Percentiles rank a stretch among this genome's conserved stretches.
These are phyloP conservation scores for Moesziomyces antarcticus DNA, from an alignment of 1,284 basidiomycete genomes.

Conservation along the genomic window DNA sequence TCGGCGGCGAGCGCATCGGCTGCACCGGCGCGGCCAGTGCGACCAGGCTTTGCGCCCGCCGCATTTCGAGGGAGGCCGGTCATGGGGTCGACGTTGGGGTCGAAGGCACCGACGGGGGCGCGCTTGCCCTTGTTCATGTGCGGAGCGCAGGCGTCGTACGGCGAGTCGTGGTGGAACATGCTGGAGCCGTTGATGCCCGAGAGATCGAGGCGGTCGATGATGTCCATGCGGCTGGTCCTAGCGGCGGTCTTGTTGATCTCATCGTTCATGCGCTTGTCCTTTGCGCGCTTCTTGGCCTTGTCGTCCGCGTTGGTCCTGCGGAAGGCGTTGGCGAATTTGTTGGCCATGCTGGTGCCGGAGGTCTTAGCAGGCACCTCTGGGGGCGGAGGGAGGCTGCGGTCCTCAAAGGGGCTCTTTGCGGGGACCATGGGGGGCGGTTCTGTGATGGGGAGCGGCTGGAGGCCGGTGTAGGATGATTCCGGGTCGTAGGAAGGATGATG, in stretches of 20 bases:
- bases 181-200: constrained; percentile 61
- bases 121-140: constrained; percentile 57
- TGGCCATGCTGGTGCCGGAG: constrained; percentile 37
- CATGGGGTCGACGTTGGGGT: constrained; percentile 62
- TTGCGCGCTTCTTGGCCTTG: constrained; percentile 53
- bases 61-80: constrained; percentile 49
- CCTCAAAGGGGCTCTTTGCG: constrained; percentile 50
- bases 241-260: constrained; percentile 44
- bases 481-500: constrained; percentile 31
- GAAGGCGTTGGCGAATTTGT: constrained; percentile 56
- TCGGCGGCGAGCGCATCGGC: constrained; percentile 4
- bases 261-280: constrained; percentile 50
- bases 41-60: constrained; percentile 17
- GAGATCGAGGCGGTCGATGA: constrained; percentile 65
- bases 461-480: constrained; percentile 37
- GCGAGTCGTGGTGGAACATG: constrained; percentile 67
- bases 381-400: constrained; percentile 43
- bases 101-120: constrained; percentile 64
- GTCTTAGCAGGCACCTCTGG: constrained; percentile 27
- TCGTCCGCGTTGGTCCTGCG: constrained; percentile 53
- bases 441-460: constrained; percentile 33
- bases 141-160: constrained; percentile 65
- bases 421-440: constrained; percentile 49
- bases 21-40: constrained; percentile 1
- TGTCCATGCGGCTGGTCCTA: constrained; percentile 57